Percentiles rank a stretch among this genome's conserved stretches.
These are phyloP conservation scores for Aspergillus sparsus DNA, from an alignment of 495 filamentous ascomycete genomes.

Conservation along the genomic window DNA sequence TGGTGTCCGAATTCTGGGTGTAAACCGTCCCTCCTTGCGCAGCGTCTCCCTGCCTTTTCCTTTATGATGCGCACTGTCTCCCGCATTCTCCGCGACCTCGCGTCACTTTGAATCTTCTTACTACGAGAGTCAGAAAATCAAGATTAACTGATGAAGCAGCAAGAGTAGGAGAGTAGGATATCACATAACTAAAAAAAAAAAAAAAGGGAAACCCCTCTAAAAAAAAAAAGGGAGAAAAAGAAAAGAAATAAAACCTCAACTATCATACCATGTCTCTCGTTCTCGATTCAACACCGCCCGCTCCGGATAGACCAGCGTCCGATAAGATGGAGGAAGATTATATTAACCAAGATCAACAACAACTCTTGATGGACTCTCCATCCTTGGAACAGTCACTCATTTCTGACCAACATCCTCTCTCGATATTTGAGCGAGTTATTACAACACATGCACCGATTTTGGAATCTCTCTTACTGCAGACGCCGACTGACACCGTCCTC, in stretches of 20 bases:
- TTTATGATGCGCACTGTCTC: constrained; percentile 44
- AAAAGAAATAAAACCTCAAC: neutral
- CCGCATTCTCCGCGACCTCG: constrained; percentile 38
- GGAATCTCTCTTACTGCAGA: constrained; percentile 58
- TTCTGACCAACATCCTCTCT: constrained; percentile 38
- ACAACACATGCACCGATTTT: constrained; percentile 57
- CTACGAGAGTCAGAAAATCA: neutral
- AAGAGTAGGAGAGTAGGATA: neutral
- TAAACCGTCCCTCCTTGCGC: constrained; percentile 29
- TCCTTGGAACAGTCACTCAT: constrained; percentile 31
- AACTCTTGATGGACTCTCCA: constrained; percentile 28
- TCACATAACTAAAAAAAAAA: neutral
- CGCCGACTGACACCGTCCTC: constrained; percentile 57
- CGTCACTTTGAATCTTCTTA: constrained; percentile 25
- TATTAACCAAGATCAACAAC: constrained; percentile 23
- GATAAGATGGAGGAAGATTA: constrained; percentile 21
- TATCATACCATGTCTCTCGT: constrained; percentile 13
- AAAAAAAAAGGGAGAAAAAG: constrained; percentile 4
- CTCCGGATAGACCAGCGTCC: constrained; percentile 16
- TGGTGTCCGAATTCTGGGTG: constrained; percentile 35
- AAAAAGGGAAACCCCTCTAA: neutral
- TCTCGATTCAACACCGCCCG: constrained; percentile 20
- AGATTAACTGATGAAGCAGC: neutral
- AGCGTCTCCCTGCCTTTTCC: constrained; percentile 23
- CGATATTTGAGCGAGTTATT: constrained; percentile 54